Base-by-base conservation (phyloP, 805 yeast genomes). In the Ogataea corticis region DNA sequence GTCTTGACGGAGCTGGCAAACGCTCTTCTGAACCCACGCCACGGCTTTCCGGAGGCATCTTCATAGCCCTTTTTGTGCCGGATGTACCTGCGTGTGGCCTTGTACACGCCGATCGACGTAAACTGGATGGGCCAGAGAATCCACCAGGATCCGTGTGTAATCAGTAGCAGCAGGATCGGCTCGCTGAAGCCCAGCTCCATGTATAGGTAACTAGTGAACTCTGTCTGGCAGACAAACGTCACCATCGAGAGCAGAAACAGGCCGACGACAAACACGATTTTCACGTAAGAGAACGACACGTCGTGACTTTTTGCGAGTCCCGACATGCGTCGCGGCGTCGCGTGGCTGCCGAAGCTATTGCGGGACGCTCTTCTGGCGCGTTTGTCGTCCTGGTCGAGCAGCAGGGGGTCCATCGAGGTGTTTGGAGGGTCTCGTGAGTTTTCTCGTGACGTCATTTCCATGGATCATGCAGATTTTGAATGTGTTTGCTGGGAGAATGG, bases 141-240 rank as follows among this genome's bases (percentile, higher is more conserved):
- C 73, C 81, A 70, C 95, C 94, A 86, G 10, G 83, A 77, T 2
- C 90, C 85, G 58, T 88, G 96, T 0, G 96, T 88, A 14, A 86
- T 65, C 43, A 73, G 63, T n/a, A 83, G 66, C 44, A 84, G 66
- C 18, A 87, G 63, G 17, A 87, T 70, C 0, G 96, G 96, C 58
- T 87, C 90, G 41, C 75, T 61, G 62, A 80, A 88, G 3, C 73
- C 76, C 19, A 73, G 61, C 7, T 69, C 60, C 25, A 72, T 68
- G 58, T 87, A 84, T 5, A 88, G 73, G 45, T 82, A 82, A 6
- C 88, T 76, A 2, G 95, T 87, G 48, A 83, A 70, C 61, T 88
- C 96, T 0, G 96, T 88, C 60, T 88, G 96, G 13, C 75, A 57
- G 4, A 89, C 90, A 65, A 89, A 89, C 3, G 90, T 57, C 7